Conservation (phyloP, 495 filamentous ascomycete genomes). For the Aspergillus taichungensis region DNA sequence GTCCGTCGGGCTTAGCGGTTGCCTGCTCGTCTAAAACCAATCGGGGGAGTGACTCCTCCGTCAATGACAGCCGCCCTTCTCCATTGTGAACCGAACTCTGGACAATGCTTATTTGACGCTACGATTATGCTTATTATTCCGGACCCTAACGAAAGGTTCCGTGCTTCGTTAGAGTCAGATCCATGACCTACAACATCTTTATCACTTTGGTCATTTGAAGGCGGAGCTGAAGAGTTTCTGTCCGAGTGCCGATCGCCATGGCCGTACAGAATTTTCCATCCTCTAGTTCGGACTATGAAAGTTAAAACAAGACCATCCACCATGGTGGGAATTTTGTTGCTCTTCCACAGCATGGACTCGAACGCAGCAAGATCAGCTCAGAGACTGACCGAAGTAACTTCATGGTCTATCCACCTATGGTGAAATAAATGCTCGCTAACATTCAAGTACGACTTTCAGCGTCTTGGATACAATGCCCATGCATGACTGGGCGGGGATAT, state of each 20-base stretch:
- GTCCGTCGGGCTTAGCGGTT: slow-evolving; percentile 12
- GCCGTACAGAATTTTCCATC: no score
- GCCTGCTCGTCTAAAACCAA: slow-evolving; percentile 8
- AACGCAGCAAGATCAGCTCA: no score
- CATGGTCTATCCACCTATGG: no score
- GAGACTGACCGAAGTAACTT: no score
- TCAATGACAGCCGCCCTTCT: slow-evolving; percentile 10
- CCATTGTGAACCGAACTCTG: slow-evolving; percentile 20
- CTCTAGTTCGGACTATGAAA: neutral
- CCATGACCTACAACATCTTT: neutral
- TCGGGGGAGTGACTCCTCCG: slow-evolving; percentile 2
- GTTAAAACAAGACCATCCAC: neutral
- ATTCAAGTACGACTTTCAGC: no score
- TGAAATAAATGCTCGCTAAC: no score
- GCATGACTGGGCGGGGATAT: no score
- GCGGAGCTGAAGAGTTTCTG: no score
- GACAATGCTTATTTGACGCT: slow-evolving; percentile 18
- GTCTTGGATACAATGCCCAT: no score
- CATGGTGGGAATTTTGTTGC: neutral
- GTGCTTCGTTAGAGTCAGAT: slow-evolving; percentile 3
- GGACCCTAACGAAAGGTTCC: slow-evolving; percentile 9
- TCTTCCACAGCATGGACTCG: neutral
- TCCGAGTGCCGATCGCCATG: neutral
- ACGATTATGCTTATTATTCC: slow-evolving; percentile 23
- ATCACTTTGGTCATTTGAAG: no score